Evolutionary conservation across 768 basidiomycete species (phyloP), one percentile per base, ranked within the genome.

Genomic region (Nidularia pulvinata): DNA sequence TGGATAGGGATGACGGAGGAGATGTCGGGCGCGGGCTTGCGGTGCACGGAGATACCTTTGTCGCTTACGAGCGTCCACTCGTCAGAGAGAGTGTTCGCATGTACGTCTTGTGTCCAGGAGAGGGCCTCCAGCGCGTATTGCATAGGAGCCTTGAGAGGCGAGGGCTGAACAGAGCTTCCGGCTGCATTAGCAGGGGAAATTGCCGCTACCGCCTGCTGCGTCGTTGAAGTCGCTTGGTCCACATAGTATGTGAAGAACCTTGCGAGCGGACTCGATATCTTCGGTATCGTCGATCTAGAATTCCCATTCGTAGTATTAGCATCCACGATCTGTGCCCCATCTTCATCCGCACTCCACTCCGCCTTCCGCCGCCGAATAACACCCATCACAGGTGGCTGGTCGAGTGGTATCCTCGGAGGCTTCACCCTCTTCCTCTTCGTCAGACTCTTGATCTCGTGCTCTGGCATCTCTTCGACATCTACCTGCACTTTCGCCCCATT

Each of bases 401-500:
- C 97, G 16, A 99, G 79, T 3, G 97, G 95, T 49, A 95, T 86
- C 34, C 96, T 83, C 3, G 76, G 73, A 4, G 93, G 92, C 67
- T 93, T 93, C 48, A 93, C 77, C 7, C 96, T 83, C 70, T 95
- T 98, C 75, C 85, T 84, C 69, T 88, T 91, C 63, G 83, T 77
- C 43, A 97, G 76, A 4, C 80, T 70, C 75, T 95, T 93, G 60
- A 95, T 84, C 68, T 98, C 95, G 25, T 80, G 75, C 52, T 96
- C 94, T 0, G 88, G 80, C 16, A 99, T 76, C 52, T 95, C 93
- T 64, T 97, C 95, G 32, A 89, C 79, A 61, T 98, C 96, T 19
- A 98, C 88, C 46, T 80, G 78, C 36, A 93, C 75, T 61, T 88
- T 89, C 35, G 86, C 81, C 4, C 96, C 95, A 63, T 99, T 99